Evolutionary conservation across 2,329 filamentous ascomycete genomes (phyloP), one percentile per base, ranked within the genome.

Genomic region (Diplodia intermedia): DNA sequence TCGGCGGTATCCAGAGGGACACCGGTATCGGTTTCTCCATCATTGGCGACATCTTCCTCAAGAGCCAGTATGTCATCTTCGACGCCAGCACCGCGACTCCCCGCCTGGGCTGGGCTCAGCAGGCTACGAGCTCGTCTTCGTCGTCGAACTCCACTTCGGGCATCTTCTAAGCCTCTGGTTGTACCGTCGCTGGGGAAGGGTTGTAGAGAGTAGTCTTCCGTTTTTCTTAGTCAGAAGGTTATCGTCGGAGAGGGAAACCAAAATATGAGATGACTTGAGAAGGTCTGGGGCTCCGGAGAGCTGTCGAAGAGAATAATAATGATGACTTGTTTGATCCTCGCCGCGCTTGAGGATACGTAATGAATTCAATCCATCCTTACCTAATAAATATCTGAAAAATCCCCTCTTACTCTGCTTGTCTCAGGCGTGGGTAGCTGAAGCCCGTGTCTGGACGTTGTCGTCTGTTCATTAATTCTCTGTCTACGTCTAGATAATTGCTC

Each of bases 1-100:
- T 87, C 77, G 92, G 92, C 67, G 92, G 91, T 60, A 86, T 96
- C 71, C 92, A 95, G 82, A 83, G 80, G 70, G 83, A 86, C 73
- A 73, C 78, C 1, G 86, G 84, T 20, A 79, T 90, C 60, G 84
- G 84, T 8, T 84, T 89, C 71, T 87, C 85, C 67, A 92, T 96
- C 75, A 86, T 94, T 67, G 92, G 92, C 12, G 91, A 94, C 70
- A 84, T 91, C 68, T 92, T 93, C 82, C 84, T 95, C 72, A 95
- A 95, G 86, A 86, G 43, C 68, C 83, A 91, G 71, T 93, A 91
- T 75, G 88, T 90, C 40, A 87, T 92, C 60, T 93, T 92, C 76
- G 90, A 93, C 47, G 29, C 75, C 78, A 79, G 72, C 78, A 78
- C 31, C 71, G 73, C 68, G 66, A 67, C 31, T 72, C 72, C 50